Evolutionary conservation across 805 yeast genomes (phyloP).

Genomic region (Kluyveromyces lactis): DNA sequence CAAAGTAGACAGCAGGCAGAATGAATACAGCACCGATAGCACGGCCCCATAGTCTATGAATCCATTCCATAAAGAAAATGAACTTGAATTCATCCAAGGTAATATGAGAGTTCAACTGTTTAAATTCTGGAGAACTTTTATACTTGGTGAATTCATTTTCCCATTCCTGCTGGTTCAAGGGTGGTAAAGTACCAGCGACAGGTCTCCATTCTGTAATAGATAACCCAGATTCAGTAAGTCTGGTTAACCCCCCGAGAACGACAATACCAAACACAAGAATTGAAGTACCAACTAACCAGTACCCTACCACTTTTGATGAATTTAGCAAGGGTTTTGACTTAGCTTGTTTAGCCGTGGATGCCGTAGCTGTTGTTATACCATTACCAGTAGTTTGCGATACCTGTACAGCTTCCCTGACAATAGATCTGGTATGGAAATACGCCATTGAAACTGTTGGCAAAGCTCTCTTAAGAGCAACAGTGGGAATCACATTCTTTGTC

Average conservation of each 20-base stretch:
- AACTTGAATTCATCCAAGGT: constrained; percentile 89
- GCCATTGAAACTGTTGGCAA: background rate
- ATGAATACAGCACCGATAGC: constrained; percentile 78
- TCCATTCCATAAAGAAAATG: constrained; percentile 97
- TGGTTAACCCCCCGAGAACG: constrained; percentile 90
- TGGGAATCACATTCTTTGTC: background rate
- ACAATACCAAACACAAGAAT: constrained; percentile 91
- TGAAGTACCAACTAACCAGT: constrained; percentile 83
- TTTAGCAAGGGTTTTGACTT: constrained; percentile 32
- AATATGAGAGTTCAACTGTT: constrained; percentile 72
- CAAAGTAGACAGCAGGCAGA: constrained; percentile 78
- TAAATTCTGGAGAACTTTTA: constrained; percentile 82
- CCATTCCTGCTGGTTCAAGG: constrained; percentile 77
- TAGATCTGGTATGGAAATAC: constrained; percentile 8
- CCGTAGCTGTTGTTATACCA: constrained; percentile 26
- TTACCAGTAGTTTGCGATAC: constrained; percentile 12
- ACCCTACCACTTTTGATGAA: constrained; percentile 61
- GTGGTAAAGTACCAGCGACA: constrained; percentile 91
- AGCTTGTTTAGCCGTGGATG: constrained; percentile 12
- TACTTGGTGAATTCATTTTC: constrained; percentile 74
- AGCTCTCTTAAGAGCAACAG: background rate
- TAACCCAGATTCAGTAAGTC: constrained; percentile 91
- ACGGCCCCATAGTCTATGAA: constrained; percentile 87
- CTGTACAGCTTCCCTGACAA: constrained; percentile 9
- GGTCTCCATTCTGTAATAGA: constrained; percentile 99